These are phyloP conservation scores for Aspergillus taichungensis DNA, from an alignment of 495 filamentous ascomycete genomes.

Conservation along the genomic window DNA sequence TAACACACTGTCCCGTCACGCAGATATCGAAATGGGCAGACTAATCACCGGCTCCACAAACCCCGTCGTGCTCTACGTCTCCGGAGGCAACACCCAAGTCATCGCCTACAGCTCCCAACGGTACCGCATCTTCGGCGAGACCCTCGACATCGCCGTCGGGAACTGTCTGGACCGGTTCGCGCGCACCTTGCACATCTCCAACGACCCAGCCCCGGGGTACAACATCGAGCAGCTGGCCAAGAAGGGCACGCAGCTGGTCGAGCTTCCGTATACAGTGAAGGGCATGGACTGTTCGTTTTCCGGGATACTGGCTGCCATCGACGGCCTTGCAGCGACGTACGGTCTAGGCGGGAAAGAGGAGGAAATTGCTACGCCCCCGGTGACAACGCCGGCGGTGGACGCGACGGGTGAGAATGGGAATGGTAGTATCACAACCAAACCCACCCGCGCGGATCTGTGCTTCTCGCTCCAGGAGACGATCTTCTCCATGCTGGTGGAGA, in stretches of 20 bases:
- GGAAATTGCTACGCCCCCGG: conserved; percentile 27
- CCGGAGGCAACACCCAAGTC: conserved; percentile 94
- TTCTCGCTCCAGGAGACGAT: conserved; percentile 93
- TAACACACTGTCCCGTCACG: conserved; percentile 1
- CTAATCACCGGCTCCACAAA: conserved; percentile 86
- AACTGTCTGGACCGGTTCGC: conserved; percentile 97
- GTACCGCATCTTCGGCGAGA: conserved; percentile 96
- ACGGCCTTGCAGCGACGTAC: conserved; percentile 62
- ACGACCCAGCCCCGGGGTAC: conserved; percentile 93
- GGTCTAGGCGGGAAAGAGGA: conserved; percentile 32
- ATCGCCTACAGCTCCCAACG: conserved; percentile 91
- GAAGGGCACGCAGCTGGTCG: conserved; percentile 60
- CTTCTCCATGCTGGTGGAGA: conserved; percentile 95
- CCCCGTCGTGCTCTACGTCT: conserved; percentile 93
- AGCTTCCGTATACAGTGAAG: conserved; percentile 92
- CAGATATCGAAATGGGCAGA: conserved; percentile 93
- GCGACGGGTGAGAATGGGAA: conserved; percentile 6
- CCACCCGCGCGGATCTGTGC: conserved; percentile 83
- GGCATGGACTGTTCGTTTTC: conserved; percentile 97
- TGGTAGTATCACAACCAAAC: conserved; percentile 9
- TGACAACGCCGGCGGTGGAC: no score
- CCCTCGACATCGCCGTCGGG: conserved; percentile 93
- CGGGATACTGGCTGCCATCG: conserved; percentile 77
- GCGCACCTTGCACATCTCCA: conserved; percentile 77
- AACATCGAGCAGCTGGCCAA: conserved; percentile 98